phyloP scores from a whole-genome alignment of 441 rosid species.

The Corymbia citriodora region DNA sequence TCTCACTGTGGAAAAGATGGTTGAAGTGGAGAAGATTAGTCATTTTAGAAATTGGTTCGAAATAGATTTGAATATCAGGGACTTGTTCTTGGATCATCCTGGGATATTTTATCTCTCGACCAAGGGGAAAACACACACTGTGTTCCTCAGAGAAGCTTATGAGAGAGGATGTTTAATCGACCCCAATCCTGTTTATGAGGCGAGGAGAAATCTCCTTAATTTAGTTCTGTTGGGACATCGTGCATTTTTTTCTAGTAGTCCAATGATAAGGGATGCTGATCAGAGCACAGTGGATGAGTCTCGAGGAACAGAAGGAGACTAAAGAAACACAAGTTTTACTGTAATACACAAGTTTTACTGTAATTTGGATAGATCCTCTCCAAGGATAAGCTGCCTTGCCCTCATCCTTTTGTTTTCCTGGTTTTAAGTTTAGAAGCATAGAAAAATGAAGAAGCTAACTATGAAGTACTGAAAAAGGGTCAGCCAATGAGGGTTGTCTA shows the following conservation, averaged over 20 bases:
- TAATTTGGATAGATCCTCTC: background rate
- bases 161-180: constrained; percentile 56
- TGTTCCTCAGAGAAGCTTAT: constrained; percentile 84
- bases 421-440: background rate
- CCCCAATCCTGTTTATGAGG: constrained; percentile 62
- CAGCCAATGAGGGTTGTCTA: background rate
- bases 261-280: constrained; percentile 8
- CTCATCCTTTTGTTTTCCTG: background rate
- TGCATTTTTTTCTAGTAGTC: constrained; percentile 21
- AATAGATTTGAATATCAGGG: constrained; percentile 71
- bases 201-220: constrained; percentile 73
- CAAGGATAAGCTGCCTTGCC: background rate
- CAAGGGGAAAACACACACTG: constrained; percentile 71
- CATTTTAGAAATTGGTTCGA: constrained; percentile 74
- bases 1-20: constrained; percentile 83
- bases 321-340: background rate
- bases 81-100: constrained; percentile 84
- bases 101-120: constrained; percentile 81
- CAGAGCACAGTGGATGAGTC: background rate
- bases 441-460: background rate
- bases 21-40: constrained; percentile 86
- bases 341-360: background rate
- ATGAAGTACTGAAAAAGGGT: background rate
- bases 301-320: background rate
- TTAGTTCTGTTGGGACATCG: constrained; percentile 72